Base-by-base conservation (phyloP, 179 eudicot species). In the Beta macrorhiza region DNA sequence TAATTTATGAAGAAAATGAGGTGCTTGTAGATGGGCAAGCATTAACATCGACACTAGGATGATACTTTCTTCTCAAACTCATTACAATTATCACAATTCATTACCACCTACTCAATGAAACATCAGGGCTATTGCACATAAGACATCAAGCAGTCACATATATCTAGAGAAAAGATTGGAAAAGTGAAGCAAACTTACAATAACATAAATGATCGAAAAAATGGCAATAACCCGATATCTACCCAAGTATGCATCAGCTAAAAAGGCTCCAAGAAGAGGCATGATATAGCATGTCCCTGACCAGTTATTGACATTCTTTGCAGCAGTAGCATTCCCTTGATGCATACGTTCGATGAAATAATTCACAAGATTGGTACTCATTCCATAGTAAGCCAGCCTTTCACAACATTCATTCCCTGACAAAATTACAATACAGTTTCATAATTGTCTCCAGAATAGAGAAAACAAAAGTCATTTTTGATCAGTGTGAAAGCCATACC, bases 221-320 rank as follows among this genome's bases (percentile, higher is more conserved):
- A 82, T 52, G 59, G 93, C 95, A 81, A 89, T 90, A 52, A 90
- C 90, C 90, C 90, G 83, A 59, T 87, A 91, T 89, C 95, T 82
- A 83, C 95, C 95, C 84, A 74, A 78, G 82, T 90, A 91, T 65
- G 95, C 87, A 87, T 91, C 95, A 45, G 95, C 95, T 59, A 91
- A 70, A 69, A 91, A 91, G 67, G 95, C 93, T n/a, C 95, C 95
- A 47, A 91, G 65, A 75, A 91, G 85, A 25, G 95, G 93, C 80
- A 80, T 86, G 68, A 90, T 57, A 74, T 88, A 91, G 81, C 95
- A 91, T 12, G 93, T 91, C 51, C 95, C 95, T 0, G 91, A 87
- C 95, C 93, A 91, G 52, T 90, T 91, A 72, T 86, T 89, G 78
- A 91, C 93, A 79, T 83, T 89, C 74, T 79, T 87, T 1, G 90